Percentiles rank a stretch among this genome's conserved stretches.
phyloP scores from a whole-genome alignment of 192 early-diverging fungal genomes.

The Entomortierella beljakovae region DNA sequence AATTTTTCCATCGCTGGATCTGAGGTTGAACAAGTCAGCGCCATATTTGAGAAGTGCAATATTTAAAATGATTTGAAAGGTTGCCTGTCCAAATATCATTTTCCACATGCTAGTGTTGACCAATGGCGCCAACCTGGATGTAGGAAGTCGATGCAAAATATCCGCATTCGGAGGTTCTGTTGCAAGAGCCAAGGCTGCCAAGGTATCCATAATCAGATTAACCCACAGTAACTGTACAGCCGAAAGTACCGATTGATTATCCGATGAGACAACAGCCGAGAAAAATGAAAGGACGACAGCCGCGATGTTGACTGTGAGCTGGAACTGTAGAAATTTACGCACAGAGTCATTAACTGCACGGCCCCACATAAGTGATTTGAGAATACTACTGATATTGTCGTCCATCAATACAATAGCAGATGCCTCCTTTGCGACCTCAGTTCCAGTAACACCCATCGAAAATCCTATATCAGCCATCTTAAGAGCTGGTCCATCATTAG shows the following conservation, averaged over 20 bases:
- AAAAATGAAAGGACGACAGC: slow-evolving; percentile 79
- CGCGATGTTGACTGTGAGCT: slow-evolving; percentile 83
- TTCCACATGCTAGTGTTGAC: slow-evolving; percentile 92
- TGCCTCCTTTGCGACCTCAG: slow-evolving; percentile 86
- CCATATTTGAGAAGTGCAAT: slow-evolving; percentile 69
- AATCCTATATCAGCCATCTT: slow-evolving; percentile 92
- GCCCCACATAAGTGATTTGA: slow-evolving; percentile 84
- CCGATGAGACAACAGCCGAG: slow-evolving; percentile 71
- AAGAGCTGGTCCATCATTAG: slow-evolving; percentile 88
- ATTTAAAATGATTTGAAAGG: slow-evolving; percentile 89
- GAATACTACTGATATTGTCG: slow-evolving; percentile 87
- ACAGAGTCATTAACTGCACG: slow-evolving; percentile 85
- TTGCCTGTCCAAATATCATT: slow-evolving; percentile 89
- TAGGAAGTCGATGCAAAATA: slow-evolving; percentile 82
- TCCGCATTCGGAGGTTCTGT: slow-evolving; percentile 91
- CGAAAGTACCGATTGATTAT: slow-evolving; percentile 78
- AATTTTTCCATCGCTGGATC: slow-evolving; percentile 18
- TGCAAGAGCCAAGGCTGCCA: slow-evolving; percentile 89
- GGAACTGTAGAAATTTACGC: slow-evolving; percentile 86
- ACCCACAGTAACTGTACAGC: slow-evolving; percentile 95
- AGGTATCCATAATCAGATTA: slow-evolving; percentile 94
- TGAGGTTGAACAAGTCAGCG: slow-evolving; percentile 67
- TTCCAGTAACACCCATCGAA: slow-evolving; percentile 91
- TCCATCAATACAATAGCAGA: slow-evolving; percentile 89
- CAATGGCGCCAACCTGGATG: slow-evolving; percentile 77